Base-by-base conservation (phyloP, 192 early-diverging fungal species). In the Gigaspora rosea region DNA sequence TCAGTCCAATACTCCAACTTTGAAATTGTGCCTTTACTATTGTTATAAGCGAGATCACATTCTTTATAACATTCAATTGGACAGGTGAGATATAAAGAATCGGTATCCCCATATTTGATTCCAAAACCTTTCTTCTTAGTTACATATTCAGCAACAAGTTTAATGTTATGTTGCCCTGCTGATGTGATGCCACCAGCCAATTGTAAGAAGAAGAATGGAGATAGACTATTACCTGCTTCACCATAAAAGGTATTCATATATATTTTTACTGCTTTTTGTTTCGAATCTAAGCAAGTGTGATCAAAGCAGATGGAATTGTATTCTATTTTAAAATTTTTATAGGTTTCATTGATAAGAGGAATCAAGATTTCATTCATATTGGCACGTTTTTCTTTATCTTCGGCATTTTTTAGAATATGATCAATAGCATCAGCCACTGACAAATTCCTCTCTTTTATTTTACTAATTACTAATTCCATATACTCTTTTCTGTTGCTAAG, bases 231-330 rank as follows among this genome's bases (percentile, higher is more conserved):
- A 8, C 67, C 67, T 16, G 46, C 67, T 69, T 69, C 46, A 51
- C 22, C 46, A 16, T 69, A 69, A 49, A 69, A 69, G 2, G 8
- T 69, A 47, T 69, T 69, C 46, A 69, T 69, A 69, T 48, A 69
- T 1, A 69, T 10, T 48, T 69, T 69, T 48, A 69, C 0, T 16
- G 48, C 67, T 1, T 0, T 8, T 20, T 69, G 67, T 18, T 69
- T 69, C 50, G 67, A 0, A 36, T 69, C 18, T 48, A 69, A 47
- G 18, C 67, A 69, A 5, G 46, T 18, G n/a, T 69, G 35, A 27
- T 69, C 67, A 5, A 69, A 69, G 41, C 67, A 65, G 13, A 65
- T 32, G 10, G 32, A 65, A 32, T 65, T 16, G 22, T 65, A 65
- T 65, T 33, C 32, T 65, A 32, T 33, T 6, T 2, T 65, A 65